phyloP scores from a whole-genome alignment of 768 basidiomycete species.

The Hypholoma sublateritium region DNA sequence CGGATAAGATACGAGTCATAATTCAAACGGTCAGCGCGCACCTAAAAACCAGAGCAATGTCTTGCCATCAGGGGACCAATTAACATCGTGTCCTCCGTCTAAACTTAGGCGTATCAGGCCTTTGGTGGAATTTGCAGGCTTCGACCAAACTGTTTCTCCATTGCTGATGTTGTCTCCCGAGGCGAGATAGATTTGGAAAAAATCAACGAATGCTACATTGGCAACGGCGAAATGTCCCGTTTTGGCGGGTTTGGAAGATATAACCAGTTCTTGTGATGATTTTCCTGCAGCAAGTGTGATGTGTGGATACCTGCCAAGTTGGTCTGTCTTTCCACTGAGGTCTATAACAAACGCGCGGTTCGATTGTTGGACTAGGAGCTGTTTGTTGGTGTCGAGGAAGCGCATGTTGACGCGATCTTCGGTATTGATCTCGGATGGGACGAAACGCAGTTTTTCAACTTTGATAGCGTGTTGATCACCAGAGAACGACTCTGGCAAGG shows the following conservation, averaged over 20 bases:
- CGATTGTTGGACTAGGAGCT: conserved; percentile 59
- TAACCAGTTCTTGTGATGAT: conserved; percentile 56
- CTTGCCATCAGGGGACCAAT: conserved; percentile 62
- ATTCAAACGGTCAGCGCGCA: conserved; percentile 25
- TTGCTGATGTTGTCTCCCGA: conserved; percentile 40
- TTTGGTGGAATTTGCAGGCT: conserved; percentile 64
- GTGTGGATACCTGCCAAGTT: conserved; percentile 47
- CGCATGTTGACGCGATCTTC: conserved; percentile 47
- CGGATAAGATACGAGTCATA: neutral
- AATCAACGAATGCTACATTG: conserved; percentile 65
- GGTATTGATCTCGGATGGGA: conserved; percentile 50
- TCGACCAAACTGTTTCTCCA: conserved; percentile 60
- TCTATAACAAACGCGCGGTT: conserved; percentile 22
- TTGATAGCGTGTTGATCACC: conserved; percentile 28
- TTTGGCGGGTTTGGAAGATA: conserved; percentile 30
- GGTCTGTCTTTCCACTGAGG: conserved; percentile 43
- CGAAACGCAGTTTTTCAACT: conserved; percentile 47
- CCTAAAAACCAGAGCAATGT: conserved; percentile 76
- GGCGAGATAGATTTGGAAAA: conserved; percentile 64
- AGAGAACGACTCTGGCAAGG: conserved; percentile 37
- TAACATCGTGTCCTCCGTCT: conserved; percentile 73
- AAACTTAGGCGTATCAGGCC: conserved; percentile 63
- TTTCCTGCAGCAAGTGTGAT: conserved; percentile 51
- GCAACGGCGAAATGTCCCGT: conserved; percentile 20
- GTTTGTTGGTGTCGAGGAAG: conserved; percentile 52